These are phyloP conservation scores for Dendrocalamus latiflorus DNA, from an alignment of 202 grass and related monocot species.

Conservation along the genomic window DNA sequence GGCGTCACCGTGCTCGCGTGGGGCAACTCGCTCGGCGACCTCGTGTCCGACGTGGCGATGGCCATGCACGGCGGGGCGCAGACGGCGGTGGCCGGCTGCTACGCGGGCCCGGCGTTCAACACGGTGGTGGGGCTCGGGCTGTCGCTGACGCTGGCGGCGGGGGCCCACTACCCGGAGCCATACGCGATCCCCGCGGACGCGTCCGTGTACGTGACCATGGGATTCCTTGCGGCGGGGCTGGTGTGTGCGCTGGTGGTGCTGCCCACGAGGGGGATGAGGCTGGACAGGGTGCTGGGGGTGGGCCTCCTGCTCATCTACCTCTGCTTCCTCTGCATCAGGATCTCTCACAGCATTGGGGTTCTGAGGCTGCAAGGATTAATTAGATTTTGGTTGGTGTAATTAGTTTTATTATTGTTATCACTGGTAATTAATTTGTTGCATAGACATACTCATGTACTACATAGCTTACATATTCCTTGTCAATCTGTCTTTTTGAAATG, in stretches of 20 bases:
- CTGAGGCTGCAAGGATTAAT: neutral
- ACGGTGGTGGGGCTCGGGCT: conserved; percentile 58
- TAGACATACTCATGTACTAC: neutral
- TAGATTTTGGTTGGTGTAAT: neutral
- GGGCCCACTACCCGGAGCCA: conserved; percentile 24
- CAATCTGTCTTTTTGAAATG: neutral
- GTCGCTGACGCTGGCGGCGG: conserved; percentile 52
- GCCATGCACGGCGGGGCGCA: conserved; percentile 39
- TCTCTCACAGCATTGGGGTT: neutral
- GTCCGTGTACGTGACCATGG: conserved; percentile 41
- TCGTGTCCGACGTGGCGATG: conserved; percentile 49
- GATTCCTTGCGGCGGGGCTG: conserved; percentile 46
- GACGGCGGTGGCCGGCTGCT: conserved; percentile 59
- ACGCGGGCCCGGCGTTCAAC: conserved; percentile 71
- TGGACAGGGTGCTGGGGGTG: conserved; percentile 48
- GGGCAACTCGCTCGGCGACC: conserved; percentile 83
- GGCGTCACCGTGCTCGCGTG: conserved; percentile 80
- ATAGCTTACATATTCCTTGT: neutral
- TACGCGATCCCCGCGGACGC: conserved; percentile 36
- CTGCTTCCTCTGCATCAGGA: conserved; percentile 40
- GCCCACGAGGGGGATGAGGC: conserved; percentile 50
- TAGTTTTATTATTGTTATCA: too few relatives aligned
- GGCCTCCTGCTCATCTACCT: conserved; percentile 50
- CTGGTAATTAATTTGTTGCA: neutral
- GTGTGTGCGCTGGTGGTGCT: conserved; percentile 53